Percentiles rank a stretch among this genome's conserved stretches.
Evolutionary conservation across 140 eudicot species (phyloP).

Genomic region (Bidens hawaiensis): DNA sequence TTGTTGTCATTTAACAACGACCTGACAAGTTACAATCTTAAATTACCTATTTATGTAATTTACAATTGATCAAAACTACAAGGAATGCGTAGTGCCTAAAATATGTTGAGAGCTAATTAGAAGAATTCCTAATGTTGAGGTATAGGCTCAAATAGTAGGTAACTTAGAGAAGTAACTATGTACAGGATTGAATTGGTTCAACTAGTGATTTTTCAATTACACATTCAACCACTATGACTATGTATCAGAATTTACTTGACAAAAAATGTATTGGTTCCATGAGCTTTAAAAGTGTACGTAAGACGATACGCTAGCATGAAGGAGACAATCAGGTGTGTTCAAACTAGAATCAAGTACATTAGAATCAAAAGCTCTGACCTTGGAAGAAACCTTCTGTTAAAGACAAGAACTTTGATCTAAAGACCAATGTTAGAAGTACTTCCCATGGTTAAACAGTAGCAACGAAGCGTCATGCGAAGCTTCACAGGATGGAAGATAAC

Average conservation of each 20-base stretch:
- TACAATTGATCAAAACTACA: background rate
- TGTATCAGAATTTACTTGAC: background rate
- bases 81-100: background rate
- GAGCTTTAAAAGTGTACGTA: too few species aligned
- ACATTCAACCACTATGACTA: background rate
- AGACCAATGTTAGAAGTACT: too few species aligned
- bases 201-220: background rate
- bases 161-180: background rate
- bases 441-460: too few species aligned
- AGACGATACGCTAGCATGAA: too few species aligned
- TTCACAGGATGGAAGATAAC: too few species aligned
- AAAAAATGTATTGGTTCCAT: too few species aligned
- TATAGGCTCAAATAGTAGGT: background rate
- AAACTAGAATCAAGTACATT: too few species aligned
- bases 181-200: background rate
- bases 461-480: too few species aligned
- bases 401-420: too few species aligned
- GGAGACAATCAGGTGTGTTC: too few species aligned
- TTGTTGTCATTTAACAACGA: background rate
- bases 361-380: too few species aligned
- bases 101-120: background rate
- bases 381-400: too few species aligned
- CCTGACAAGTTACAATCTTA: background rate
- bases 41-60: background rate
- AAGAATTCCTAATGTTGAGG: background rate